Percentiles rank a stretch among this genome's conserved stretches.
These are phyloP conservation scores for Atkinsonella hypoxylon DNA, from an alignment of 2,329 filamentous ascomycete species.

Conservation along the genomic window DNA sequence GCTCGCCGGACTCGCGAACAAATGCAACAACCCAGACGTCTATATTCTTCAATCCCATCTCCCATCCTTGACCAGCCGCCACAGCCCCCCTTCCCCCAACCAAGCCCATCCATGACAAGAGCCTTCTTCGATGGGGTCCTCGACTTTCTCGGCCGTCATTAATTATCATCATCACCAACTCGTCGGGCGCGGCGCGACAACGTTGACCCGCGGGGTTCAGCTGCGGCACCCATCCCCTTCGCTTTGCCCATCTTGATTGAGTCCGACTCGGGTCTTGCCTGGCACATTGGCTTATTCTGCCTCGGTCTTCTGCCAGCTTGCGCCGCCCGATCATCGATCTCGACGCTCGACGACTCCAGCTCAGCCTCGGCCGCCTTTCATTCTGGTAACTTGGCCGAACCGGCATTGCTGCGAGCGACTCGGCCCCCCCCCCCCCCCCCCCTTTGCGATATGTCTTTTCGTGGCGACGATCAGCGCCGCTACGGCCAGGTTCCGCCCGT, in stretches of 20 bases:
- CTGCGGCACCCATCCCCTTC: conserved; percentile 4
- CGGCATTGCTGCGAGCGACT: conserved; percentile 2
- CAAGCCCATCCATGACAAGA: background rate
- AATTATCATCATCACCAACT: background rate
- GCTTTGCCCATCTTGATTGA: background rate
- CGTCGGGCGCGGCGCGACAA: conserved; percentile 7
- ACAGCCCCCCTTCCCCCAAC: background rate
- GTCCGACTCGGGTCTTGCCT: no score
- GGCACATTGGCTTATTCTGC: background rate
- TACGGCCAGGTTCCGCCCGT: conserved; percentile 57
- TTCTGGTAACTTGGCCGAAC: background rate
- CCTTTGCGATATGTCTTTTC: conserved; percentile 44
- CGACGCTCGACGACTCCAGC: background rate
- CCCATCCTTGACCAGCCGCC: background rate
- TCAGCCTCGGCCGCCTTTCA: background rate
- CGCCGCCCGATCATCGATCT: background rate
- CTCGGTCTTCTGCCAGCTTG: background rate
- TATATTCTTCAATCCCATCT: background rate
- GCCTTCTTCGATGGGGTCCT: background rate
- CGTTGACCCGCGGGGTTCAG: conserved; percentile 11
- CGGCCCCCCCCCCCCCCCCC: no score
- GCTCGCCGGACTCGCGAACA: no score
- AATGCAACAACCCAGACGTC: background rate
- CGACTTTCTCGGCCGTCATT: background rate
- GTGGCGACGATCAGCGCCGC: conserved; percentile 48